These are phyloP conservation scores for Orbilia blumenaviensis DNA, from an alignment of 2,329 filamentous ascomycete genomes.

Conservation along the genomic window DNA sequence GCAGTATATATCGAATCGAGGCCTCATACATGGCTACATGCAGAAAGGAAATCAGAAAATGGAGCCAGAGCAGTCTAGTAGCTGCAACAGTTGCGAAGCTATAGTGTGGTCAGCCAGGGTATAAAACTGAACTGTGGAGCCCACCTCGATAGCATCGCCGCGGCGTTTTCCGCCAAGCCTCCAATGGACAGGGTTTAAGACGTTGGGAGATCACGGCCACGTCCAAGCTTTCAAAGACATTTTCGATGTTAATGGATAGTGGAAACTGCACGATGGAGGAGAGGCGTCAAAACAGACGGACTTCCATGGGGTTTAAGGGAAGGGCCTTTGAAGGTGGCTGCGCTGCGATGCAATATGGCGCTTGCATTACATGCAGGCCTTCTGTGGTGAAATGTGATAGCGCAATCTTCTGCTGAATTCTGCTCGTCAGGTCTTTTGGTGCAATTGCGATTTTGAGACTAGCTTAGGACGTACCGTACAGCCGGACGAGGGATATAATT, in stretches of 20 bases:
- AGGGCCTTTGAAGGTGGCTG: too few relatives aligned
- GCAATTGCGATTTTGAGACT: neutral
- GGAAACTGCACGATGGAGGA: neutral
- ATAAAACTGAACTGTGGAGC: conserved; percentile 12
- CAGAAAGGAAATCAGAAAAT: neutral
- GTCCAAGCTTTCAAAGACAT: conserved; percentile 45
- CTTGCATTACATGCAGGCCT: conserved; percentile 4
- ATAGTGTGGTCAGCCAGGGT: neutral
- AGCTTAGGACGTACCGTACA: neutral
- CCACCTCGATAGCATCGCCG: conserved; percentile 6
- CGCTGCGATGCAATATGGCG: conserved; percentile 26
- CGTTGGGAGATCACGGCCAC: conserved; percentile 28
- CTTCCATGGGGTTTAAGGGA: neutral
- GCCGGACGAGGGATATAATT: neutral
- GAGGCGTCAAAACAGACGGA: neutral
- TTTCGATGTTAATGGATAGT: neutral
- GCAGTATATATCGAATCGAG: neutral
- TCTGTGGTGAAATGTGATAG: conserved; percentile 40
- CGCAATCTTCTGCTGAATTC: conserved; percentile 15
- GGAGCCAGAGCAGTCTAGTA: neutral
- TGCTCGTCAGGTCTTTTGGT: neutral
- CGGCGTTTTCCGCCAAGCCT: conserved; percentile 42
- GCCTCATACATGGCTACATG: neutral
- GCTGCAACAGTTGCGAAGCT: neutral
- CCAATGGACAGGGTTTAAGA: conserved; percentile 51